Evolutionary conservation across 2,329 filamentous ascomycete species (phyloP), one percentile per base, ranked within the genome.

Genomic region (Aspergillus oerlinghausenensis): DNA sequence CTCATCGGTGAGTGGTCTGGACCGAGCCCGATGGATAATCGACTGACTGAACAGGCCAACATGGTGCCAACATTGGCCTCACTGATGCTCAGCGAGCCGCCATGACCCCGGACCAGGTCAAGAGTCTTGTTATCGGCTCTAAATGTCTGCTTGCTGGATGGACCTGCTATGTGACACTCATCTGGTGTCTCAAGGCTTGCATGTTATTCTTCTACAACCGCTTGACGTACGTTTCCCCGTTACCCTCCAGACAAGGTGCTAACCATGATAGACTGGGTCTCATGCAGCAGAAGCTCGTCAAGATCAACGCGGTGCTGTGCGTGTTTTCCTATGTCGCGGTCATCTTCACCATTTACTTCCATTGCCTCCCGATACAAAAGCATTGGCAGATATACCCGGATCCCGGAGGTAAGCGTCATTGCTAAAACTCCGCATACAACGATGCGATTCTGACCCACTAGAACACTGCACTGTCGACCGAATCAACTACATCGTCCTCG

Each of bases 181-280:
- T 79, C 19, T 79, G 77, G 73, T 68, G 49, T 3, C 64, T 79
- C 25, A 79, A 79, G 56, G 73, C 69, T 4, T 74, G 73, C 58
- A 75, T 78, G 63, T 61, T 78, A n/a, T 78, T 72, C 57, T 75
- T 78, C 55, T 78, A 75, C 58, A 67, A 70, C 49, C 70, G 77
- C 45, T 68, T 79, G 58, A 79, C 76, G 75, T 77, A 66, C 49
- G 73, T 28, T 19, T 25, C 17, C 17, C 38, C 6, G 29, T 8
- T 19, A 7, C 7, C 3, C 1, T 32, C 29, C 35, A 51, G 19
- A 17, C 17, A 2, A 43, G 3, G 9, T 19, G 21, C 43, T 47
- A 14, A 47, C 43, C 19, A 9, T 0, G 28, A 11, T 49, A 74
- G 75, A 0, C 65, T 75, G 19, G 74, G 71, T 0, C 65, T 77